These are phyloP conservation scores for Leccinum ochraceum DNA, from an alignment of 768 basidiomycete genomes.

Conservation along the genomic window DNA sequence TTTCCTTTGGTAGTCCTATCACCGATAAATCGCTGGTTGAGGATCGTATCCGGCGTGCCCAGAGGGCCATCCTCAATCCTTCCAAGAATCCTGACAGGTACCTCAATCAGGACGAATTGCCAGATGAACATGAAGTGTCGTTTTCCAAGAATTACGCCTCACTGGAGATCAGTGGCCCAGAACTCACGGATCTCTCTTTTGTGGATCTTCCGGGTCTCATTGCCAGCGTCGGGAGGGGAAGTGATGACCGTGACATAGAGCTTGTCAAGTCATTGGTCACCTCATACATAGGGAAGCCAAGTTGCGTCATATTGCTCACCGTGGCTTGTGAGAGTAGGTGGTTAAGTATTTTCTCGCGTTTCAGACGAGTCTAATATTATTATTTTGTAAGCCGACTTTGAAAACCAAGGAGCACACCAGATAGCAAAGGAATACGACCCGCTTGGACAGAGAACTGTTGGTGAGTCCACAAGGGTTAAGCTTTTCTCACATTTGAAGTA, in stretches of 20 bases:
- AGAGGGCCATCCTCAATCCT: conserved; percentile 66
- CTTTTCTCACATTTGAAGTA: conserved; percentile 44
- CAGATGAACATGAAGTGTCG: conserved; percentile 24
- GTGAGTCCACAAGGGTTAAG: conserved; percentile 49
- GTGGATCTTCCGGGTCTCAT: conserved; percentile 68
- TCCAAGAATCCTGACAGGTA: conserved; percentile 21
- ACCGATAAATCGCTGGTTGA: conserved; percentile 55
- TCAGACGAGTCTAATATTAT: conserved; percentile 36
- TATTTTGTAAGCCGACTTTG: conserved; percentile 66
- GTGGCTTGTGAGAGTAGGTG: conserved; percentile 46
- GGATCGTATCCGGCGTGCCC: conserved; percentile 65
- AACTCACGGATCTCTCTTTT: conserved; percentile 64
- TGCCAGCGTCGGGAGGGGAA: conserved; percentile 50
- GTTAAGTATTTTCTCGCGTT: conserved; percentile 1
- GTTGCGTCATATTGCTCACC: conserved; percentile 69
- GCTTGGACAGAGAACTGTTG: conserved; percentile 66
- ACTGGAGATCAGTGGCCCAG: conserved; percentile 56
- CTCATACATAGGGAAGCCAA: conserved; percentile 61
- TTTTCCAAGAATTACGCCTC: conserved; percentile 62
- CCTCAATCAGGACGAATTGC: conserved; percentile 10
- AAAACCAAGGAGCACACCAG: conserved; percentile 75
- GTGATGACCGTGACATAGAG: conserved; percentile 56
- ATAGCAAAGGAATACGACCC: conserved; percentile 63
- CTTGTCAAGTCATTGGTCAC: conserved; percentile 60
- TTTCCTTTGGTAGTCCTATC: conserved; percentile 51